phyloP scores from a whole-genome alignment of 805 yeast species.

The Lipomyces chichibuensis region DNA sequence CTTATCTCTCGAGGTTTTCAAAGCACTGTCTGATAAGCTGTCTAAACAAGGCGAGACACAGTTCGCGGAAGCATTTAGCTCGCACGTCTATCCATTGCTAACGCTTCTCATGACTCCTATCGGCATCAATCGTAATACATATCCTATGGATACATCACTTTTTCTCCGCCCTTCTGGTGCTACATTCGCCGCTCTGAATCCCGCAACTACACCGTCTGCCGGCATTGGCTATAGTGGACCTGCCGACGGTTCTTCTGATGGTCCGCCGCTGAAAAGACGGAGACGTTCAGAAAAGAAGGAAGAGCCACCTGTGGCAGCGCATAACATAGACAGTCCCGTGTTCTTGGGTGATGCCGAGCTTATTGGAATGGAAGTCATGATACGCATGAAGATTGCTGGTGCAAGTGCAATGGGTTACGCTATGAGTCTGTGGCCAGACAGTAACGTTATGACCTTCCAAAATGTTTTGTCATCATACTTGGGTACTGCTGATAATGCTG shows the following conservation, averaged over 20 bases:
- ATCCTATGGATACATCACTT: conserved; percentile 74
- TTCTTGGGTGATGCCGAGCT: conserved; percentile 87
- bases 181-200: conserved; percentile 38
- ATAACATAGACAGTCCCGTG: conserved; percentile 89
- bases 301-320: conserved; percentile 45
- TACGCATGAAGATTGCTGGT: conserved; percentile 74
- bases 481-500: conserved; percentile 3
- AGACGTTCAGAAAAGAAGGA: conserved; percentile 27
- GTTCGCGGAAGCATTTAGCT: conserved; percentile 57
- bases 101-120: conserved; percentile 87
- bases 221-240: background rate
- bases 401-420: conserved; percentile 72
- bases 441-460: conserved; percentile 25
- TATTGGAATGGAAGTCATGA: conserved; percentile 72
- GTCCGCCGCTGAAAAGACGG: conserved; percentile 26
- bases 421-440: conserved; percentile 36
- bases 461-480: conserved; percentile 18
- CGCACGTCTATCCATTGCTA: conserved; percentile 60
- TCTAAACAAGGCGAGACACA: conserved; percentile 18
- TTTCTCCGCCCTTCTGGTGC: conserved; percentile 81
- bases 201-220: background rate
- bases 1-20: conserved; percentile 28
- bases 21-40: conserved; percentile 18
- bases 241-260: conserved; percentile 8
- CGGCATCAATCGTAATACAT: conserved; percentile 87